Conservation (phyloP, 345 rosid genomes). For the Cardiospermum halicacabum region DNA sequence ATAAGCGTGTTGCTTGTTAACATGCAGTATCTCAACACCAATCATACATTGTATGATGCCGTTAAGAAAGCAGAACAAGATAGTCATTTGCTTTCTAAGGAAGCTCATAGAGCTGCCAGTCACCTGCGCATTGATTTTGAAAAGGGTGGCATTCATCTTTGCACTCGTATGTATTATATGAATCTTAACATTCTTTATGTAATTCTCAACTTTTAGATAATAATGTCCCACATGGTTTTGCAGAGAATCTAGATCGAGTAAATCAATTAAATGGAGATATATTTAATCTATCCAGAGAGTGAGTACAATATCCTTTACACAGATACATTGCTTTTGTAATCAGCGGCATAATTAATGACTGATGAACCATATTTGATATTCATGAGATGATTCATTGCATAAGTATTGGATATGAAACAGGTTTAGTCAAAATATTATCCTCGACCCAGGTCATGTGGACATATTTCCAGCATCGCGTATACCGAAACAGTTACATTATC, state of each 20-base stretch:
- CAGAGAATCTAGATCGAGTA: slow-evolving; percentile 79
- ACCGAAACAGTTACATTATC: slow-evolving; percentile 67
- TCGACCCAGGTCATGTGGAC: slow-evolving; percentile 81
- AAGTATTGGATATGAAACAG: slow-evolving; percentile 31
- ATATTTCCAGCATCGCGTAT: slow-evolving; percentile 66
- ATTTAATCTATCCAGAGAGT: slow-evolving; percentile 70
- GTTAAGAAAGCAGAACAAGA: slow-evolving; percentile 80
- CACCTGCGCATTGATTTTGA: slow-evolving; percentile 77
- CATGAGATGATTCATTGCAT: slow-evolving; percentile 14
- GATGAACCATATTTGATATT: not conserved
- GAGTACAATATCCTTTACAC: slow-evolving; percentile 28
- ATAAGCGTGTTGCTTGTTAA: slow-evolving; percentile 14
- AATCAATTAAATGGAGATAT: slow-evolving; percentile 61
- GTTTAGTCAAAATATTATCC: slow-evolving; percentile 67
- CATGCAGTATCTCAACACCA: slow-evolving; percentile 76
- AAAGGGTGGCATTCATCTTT: slow-evolving; percentile 92
- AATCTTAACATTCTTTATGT: slow-evolving; percentile 6
- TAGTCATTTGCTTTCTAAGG: slow-evolving; percentile 53
- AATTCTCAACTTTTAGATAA: slow-evolving; percentile 11
- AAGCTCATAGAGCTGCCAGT: slow-evolving; percentile 79
- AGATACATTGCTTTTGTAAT: not conserved
- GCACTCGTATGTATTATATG: slow-evolving; percentile 41
- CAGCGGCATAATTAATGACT: not conserved
- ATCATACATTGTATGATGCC: slow-evolving; percentile 68
- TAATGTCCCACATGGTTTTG: slow-evolving; percentile 17